These are phyloP conservation scores for Skeletonema menzelii DNA, from an alignment of 108 stramenopile species.

Conservation along the genomic window DNA sequence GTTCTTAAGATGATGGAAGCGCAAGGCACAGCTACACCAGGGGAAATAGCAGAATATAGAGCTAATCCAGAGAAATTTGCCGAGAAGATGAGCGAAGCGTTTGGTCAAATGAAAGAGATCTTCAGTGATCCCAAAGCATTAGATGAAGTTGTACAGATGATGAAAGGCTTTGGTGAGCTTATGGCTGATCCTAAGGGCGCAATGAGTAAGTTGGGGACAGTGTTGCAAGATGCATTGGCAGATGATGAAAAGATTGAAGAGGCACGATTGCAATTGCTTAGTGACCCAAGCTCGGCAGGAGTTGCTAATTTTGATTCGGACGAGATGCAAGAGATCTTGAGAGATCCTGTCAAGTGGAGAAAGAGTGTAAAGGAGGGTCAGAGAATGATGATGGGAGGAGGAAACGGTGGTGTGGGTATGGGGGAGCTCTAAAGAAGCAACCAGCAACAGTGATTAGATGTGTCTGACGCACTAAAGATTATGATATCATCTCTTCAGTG, in stretches of 20 bases:
- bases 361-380: constrained; percentile 74
- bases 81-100: constrained; percentile 73
- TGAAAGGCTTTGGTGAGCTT: constrained; percentile 61
- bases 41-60: constrained; percentile 71
- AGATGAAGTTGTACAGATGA: constrained; percentile 59
- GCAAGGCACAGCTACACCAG: constrained; percentile 59
- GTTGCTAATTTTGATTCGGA: constrained; percentile 61
- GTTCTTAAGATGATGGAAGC: constrained; percentile 67
- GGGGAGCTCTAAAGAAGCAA: constrained; percentile 46
- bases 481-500: no score
- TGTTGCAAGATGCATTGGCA: constrained; percentile 46
- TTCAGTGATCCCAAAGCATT: constrained; percentile 70
- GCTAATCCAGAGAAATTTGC: constrained; percentile 77
- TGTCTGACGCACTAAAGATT: no score
- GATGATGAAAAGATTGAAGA: constrained; percentile 84
- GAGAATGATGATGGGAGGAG: constrained; percentile 33
- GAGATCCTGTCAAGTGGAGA: constrained; percentile 75
- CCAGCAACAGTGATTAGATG: background rate
- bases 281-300: constrained; percentile 48
- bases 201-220: constrained; percentile 51
- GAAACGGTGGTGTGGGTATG: constrained; percentile 32
- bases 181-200: constrained; percentile 62
- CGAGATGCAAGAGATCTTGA: constrained; percentile 73
- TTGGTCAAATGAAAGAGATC: constrained; percentile 68
- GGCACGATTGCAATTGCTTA: constrained; percentile 67